phyloP scores from a whole-genome alignment of 75 land plant genomes.

The Selaginella moellendorffii region DNA sequence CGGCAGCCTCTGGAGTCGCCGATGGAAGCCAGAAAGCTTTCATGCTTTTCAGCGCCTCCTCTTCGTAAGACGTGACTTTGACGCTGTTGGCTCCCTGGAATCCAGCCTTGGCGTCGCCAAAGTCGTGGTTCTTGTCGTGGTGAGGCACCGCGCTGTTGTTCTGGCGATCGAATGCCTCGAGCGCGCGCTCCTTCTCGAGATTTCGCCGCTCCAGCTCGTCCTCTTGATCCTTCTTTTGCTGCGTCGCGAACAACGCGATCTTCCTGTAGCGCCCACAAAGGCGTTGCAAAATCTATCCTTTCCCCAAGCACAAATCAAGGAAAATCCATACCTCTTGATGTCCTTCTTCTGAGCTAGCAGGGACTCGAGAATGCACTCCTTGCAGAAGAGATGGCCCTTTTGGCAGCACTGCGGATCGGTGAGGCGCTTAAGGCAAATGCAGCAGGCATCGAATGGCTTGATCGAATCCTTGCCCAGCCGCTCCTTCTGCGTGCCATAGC shows the following conservation, averaged over 20 bases:
- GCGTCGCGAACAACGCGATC: conserved; percentile 48
- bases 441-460: conserved; percentile 90
- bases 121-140: conserved; percentile 34
- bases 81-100: conserved; percentile 99
- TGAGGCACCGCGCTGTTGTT: conserved; percentile 91
- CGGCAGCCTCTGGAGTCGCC: conserved; percentile 84
- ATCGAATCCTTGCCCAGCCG: conserved; percentile 97
- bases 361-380: conserved; percentile 89
- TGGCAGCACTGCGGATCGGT: conserved; percentile 82
- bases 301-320: neutral
- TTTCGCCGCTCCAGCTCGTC: conserved; percentile 56
- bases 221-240: conserved; percentile 72
- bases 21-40: conserved; percentile 99
- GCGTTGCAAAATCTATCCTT: too few species aligned
- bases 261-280: too few species aligned
- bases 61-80: conserved; percentile 79
- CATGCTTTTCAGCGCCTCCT: conserved; percentile 91
- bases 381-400: conserved; percentile 88
- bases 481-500: conserved; percentile 95
- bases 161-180: conserved; percentile 89
- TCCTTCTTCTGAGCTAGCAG: conserved; percentile 90
- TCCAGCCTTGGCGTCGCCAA: conserved; percentile 34
- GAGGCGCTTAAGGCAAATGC: conserved; percentile 82
- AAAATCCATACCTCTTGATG: conserved; percentile 49
- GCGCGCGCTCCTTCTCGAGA: conserved; percentile 62